Conservation (phyloP, 2,329 filamentous ascomycete genomes). For the Aureobasidium sp. region DNA sequence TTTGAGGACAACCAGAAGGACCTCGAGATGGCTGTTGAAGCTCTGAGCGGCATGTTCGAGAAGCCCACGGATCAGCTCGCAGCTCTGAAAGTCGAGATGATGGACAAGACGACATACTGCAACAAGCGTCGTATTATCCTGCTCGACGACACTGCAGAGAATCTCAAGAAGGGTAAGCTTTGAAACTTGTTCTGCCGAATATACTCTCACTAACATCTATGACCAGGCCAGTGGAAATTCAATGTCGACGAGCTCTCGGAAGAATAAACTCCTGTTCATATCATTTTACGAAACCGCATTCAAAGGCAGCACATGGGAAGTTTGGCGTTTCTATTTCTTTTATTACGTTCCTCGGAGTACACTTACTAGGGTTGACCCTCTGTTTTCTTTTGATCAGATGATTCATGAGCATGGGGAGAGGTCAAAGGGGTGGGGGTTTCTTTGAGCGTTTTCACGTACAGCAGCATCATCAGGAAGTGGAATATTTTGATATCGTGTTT, state of each 20-base stretch:
- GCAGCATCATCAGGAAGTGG: not conserved
- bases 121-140: constrained; percentile 85
- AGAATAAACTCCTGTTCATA: not conserved
- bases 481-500: not conserved
- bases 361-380: not conserved
- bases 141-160: constrained; percentile 86
- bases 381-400: not conserved
- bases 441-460: not conserved
- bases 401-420: not conserved
- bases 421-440: not conserved
- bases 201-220: constrained; percentile 8
- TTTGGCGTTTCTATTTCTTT: not conserved
- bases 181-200: not conserved
- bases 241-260: constrained; percentile 20
- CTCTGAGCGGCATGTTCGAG: constrained; percentile 98
- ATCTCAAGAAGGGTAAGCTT: constrained; percentile 77
- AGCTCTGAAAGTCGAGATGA: constrained; percentile 87
- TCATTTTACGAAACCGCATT: constrained; percentile 5
- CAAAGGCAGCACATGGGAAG: not conserved
- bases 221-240: constrained; percentile 31
- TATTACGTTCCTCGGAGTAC: not conserved
- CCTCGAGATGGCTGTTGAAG: constrained; percentile 93
- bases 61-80: constrained; percentile 84
- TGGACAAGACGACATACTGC: constrained; percentile 98
- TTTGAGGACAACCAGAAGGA: constrained; percentile 99